Conservation (phyloP, 2,329 filamentous ascomycete genomes). For the Microdochium trichocladiopsis region DNA sequence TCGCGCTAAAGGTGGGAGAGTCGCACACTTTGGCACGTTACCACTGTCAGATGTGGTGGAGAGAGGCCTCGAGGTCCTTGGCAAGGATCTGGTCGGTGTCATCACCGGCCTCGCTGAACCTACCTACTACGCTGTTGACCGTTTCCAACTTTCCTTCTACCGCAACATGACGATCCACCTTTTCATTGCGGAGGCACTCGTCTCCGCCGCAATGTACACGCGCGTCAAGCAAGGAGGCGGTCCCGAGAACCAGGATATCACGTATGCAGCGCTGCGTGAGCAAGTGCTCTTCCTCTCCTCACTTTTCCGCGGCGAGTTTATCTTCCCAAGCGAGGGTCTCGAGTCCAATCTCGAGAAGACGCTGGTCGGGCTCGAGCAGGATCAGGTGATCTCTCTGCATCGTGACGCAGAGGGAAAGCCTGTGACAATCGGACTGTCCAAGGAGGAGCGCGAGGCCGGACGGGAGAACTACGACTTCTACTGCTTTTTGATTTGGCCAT, state of each 20-base stretch:
- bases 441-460: slow-evolving; percentile 68
- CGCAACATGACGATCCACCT: slow-evolving; percentile 99
- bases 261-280: slow-evolving; percentile 63
- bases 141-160: slow-evolving; percentile 97
- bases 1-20: slow-evolving; percentile 77
- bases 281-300: slow-evolving; percentile 89
- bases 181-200: slow-evolving; percentile 88
- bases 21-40: slow-evolving; percentile 84
- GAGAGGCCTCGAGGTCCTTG: slow-evolving; percentile 83
- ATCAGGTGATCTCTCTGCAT: slow-evolving; percentile 67
- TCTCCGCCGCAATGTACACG: slow-evolving; percentile 86
- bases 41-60: slow-evolving; percentile 79
- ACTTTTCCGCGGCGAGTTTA: slow-evolving; percentile 93
- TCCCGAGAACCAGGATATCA: slow-evolving; percentile 70
- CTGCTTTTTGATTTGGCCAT: slow-evolving; percentile 97
- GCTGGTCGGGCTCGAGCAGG: slow-evolving; percentile 66
- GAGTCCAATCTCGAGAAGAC: slow-evolving; percentile 75
- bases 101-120: slow-evolving; percentile 77
- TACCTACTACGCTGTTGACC: slow-evolving; percentile 90
- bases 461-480: slow-evolving; percentile 98
- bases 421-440: slow-evolving; percentile 65
- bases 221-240: slow-evolving; percentile 88
- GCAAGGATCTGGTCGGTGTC: slow-evolving; percentile 77
- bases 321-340: slow-evolving; percentile 85
- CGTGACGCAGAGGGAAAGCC: slow-evolving; percentile 49